These are phyloP conservation scores for Kwoniella mangroviensis DNA, from an alignment of 768 basidiomycete genomes.

Conservation along the genomic window DNA sequence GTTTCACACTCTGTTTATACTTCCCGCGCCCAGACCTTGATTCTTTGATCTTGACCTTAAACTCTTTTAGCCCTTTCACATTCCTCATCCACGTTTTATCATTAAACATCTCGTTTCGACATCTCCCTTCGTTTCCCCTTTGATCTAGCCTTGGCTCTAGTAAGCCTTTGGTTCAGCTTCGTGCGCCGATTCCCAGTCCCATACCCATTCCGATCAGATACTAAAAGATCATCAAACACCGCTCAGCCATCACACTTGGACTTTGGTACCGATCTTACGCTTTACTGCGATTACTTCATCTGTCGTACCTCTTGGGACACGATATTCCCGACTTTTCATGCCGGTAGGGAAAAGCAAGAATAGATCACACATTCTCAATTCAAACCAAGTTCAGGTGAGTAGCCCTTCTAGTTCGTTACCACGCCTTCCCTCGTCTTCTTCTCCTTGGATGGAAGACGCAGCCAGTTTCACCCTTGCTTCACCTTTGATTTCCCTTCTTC, in stretches of 20 bases:
- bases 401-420: neutral
- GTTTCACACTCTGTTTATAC: constrained; percentile 10
- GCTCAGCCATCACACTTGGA: constrained; percentile 11
- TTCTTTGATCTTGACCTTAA: neutral
- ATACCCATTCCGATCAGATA: neutral
- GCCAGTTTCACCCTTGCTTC: too few species aligned
- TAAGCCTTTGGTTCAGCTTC: too few species aligned
- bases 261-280: neutral
- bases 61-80: constrained; percentile 3
- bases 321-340: neutral
- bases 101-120: neutral
- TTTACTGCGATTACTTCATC: constrained; percentile 2
- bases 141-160: too few species aligned
- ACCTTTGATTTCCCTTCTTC: neutral
- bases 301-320: neutral
- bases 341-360: neutral
- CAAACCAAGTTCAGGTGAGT: constrained; percentile 2
- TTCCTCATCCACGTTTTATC: neutral
- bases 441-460: too few species aligned
- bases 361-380: neutral
- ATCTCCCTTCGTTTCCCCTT: neutral
- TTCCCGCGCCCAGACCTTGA: constrained; percentile 20
- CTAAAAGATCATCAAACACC: constrained; percentile 10
- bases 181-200: too few species aligned
- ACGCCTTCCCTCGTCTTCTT: neutral